phyloP scores from a whole-genome alignment of 2,329 filamentous ascomycete species.

The Aspergillus sp. region DNA sequence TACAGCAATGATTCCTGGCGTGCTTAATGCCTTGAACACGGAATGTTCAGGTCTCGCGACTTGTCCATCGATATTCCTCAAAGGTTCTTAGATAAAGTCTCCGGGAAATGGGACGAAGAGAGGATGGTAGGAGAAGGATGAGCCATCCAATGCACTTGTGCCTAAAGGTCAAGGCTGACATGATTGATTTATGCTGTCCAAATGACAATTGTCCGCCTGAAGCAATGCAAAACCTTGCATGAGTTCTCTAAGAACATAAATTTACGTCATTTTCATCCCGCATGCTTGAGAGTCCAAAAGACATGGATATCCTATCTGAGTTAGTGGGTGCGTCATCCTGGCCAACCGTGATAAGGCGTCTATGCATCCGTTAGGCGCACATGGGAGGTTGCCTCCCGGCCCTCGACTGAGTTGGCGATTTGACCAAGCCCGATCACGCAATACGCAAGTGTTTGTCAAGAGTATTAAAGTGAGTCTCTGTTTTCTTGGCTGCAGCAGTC shows the following conservation, averaged over 20 bases:
- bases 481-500: conserved; percentile 13
- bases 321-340: not conserved
- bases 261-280: not conserved
- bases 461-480: conserved; percentile 8
- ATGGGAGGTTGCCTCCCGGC: conserved; percentile 7
- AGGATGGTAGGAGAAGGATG: not conserved
- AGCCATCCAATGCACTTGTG: conserved; percentile 14
- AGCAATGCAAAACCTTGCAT: conserved; percentile 5
- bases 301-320: not conserved
- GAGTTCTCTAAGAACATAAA: not conserved
- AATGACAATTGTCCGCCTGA: conserved; percentile 8
- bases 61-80: not conserved
- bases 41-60: not conserved
- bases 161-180: conserved; percentile 13
- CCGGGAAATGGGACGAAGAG: conserved; percentile 5
- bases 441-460: conserved; percentile 1
- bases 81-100: not conserved
- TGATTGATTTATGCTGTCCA: not conserved
- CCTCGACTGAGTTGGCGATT: conserved; percentile 19
- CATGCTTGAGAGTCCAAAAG: not conserved
- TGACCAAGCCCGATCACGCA: conserved; percentile 7
- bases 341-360: conserved; percentile 9
- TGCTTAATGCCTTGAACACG: not conserved
- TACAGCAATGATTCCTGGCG: not conserved
- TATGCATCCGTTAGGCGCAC: conserved; percentile 10